Evolutionary conservation across 257 asterid species (phyloP), one percentile per base, ranked within the genome.

Genomic region (Fraxinus americana): DNA sequence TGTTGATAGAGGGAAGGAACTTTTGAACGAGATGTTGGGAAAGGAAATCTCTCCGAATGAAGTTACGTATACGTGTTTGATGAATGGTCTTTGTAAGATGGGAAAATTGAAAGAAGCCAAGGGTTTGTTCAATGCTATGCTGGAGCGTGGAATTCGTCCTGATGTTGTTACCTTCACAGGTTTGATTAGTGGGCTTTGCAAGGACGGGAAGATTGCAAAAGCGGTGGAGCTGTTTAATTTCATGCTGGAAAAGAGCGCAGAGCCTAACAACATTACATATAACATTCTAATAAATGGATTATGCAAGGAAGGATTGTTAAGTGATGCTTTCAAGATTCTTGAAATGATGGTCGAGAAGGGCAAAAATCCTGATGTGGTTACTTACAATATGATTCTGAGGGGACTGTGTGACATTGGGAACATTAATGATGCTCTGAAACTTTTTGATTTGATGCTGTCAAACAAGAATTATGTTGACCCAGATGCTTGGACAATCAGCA

Each of bases 371-470:
- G 87, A 88, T 66, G 43, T 88, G 69, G 83, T 91, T 39, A 91
- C 94, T 63, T 88, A 86, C 79, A 91, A 87, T 82, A 83, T 82
- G 14, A 52, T 92, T 52, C 23, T 92, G 74, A 82, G 41, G 65
- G 93, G 92, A 23, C 87, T 91, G 29, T 89, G 86, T 84, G 83
- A 87, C 65, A 78, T 65, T 75, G 94, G 93, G 68, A 91, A 85
- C 76, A 76, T 87, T n/a, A 89, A 85, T 32, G 78, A 72, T 72
- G 94, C 97, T 25, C 1, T 83, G 81, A 77, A 83, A 41, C 89
- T 92, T 73, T 91, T 84, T 30, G 78, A 86, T 67, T 86, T 81
- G 10, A 89, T 92, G 94, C 63, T 72, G 34, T 85, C 74, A 41
- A 84, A 82, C 12, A 17, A 83, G 63, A 82, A 78, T 19, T 76